Evolutionary conservation across 805 yeast species (phyloP), one percentile per base, ranked within the genome.

Genomic region (Candida chilensis): DNA sequence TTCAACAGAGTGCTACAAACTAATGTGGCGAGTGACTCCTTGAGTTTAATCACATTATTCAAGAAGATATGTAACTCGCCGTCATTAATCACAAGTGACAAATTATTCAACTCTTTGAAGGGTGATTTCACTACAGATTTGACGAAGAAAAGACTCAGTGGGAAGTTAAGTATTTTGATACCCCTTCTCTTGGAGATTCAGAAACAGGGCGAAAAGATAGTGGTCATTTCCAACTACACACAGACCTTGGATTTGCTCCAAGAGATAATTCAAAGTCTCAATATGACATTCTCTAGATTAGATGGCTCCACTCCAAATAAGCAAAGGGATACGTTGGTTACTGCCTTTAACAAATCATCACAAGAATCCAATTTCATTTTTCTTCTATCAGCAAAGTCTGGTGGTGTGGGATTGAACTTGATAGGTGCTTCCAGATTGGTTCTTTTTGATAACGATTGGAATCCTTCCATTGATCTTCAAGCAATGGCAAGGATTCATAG

Each of bases 401-500:
- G 98, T 3, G 98, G 98, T 0, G 78, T 82, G 36, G 98, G 98
- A 0, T 60, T 92, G 25, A 92, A 92, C 45, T 59, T 92, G 20
- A 70, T 84, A 20, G 98, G 97, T 0, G 98, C 94, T 0, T 84
- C 94, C 1, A 57, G 97, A 17, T 56, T 92, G 24, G 67, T 92
- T 4, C 56, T 92, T 15, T 81, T 84, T 46, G 98, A 92, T 48
- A 85, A 92, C 39, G 97, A 92, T 47, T 92, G 98, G 98, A 92
- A 92, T 39, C 98, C 98, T 0, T 74, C 96, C 0, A 67, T 79
- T 9, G 98, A 92, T 47, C 51, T 82, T 20, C 98, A 92, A 50
- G 95, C 96, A 0, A 84, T 90, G 94, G 95, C 96, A 1, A 60
- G 98, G 38, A 78, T 92, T 5, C 95, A 90, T 47, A 64, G 98